phyloP scores from a whole-genome alignment of 768 basidiomycete genomes.

The Suillus lakei region DNA sequence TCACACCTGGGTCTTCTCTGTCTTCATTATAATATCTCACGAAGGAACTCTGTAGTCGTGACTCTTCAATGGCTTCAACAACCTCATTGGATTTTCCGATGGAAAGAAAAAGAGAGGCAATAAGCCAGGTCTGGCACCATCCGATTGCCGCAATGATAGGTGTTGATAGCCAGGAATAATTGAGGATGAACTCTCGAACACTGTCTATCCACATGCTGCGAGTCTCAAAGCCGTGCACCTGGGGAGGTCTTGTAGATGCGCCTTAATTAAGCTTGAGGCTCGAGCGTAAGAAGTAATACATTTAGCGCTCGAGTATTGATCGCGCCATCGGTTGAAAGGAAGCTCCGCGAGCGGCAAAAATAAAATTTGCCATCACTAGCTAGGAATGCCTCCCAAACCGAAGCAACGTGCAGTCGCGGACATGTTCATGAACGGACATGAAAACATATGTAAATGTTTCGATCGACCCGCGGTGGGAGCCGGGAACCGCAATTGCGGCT shows the following conservation, averaged over 20 bases:
- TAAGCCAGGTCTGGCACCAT: constrained; percentile 5
- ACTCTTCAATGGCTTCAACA: constrained; percentile 2
- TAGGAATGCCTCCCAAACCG: too few relatives aligned
- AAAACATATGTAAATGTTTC: too few relatives aligned
- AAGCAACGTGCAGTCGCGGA: too few relatives aligned
- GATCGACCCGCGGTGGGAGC: too few relatives aligned
- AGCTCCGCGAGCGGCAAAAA: not conserved
- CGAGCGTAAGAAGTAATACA: not conserved
- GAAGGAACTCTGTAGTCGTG: constrained; percentile 3
- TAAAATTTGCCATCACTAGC: not conserved
- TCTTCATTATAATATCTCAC: constrained; percentile 1
- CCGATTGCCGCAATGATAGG: constrained; percentile 6
- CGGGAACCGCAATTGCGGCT: too few relatives aligned
- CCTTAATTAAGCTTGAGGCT: too few relatives aligned
- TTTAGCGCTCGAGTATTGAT: not conserved
- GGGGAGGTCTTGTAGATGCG: not conserved
- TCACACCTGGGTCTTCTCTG: not conserved
- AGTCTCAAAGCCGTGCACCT: not conserved
- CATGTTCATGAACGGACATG: too few relatives aligned
- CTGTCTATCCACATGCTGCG: constrained; percentile 2
- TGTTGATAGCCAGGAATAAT: constrained; percentile 8
- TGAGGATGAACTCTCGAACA: constrained; percentile 5
- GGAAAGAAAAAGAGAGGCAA: constrained; percentile 6
- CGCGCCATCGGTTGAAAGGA: not conserved
- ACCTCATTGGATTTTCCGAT: not conserved